Conservation (phyloP, 2,329 filamentous ascomycete genomes). For the Arachnopeziza araneosa region DNA sequence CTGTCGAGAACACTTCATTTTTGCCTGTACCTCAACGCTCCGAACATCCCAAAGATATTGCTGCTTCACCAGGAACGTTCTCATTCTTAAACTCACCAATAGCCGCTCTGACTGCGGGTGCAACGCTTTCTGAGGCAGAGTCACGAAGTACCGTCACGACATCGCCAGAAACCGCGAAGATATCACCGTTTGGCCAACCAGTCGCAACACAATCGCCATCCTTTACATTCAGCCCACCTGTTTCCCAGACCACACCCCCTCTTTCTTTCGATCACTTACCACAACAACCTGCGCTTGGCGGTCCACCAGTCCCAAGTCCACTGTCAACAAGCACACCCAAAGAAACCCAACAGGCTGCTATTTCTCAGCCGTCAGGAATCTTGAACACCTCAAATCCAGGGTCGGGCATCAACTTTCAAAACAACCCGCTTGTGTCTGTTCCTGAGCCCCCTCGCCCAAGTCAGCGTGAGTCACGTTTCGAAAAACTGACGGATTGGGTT, state of each 20-base stretch:
- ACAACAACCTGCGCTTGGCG: not conserved
- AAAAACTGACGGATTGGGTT: slow-evolving; percentile 24
- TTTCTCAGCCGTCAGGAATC: not conserved
- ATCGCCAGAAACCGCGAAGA: not conserved
- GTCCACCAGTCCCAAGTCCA: not conserved
- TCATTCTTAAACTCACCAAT: not conserved
- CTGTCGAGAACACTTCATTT: not conserved
- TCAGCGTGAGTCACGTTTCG: slow-evolving; percentile 7
- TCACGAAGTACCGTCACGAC: not conserved
- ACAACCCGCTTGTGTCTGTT: not conserved
- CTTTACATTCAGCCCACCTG: not conserved
- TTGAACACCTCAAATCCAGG: not conserved
- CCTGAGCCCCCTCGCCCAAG: not conserved
- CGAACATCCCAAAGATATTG: not conserved
- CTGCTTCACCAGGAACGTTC: not conserved
- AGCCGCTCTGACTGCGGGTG: not conserved
- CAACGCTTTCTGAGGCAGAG: not conserved
- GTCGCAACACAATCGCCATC: not conserved
- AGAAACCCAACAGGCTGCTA: not conserved
- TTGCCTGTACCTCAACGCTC: not conserved
- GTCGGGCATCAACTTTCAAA: not conserved
- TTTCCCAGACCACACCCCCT: not conserved
- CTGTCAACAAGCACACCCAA: not conserved
- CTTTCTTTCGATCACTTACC: not conserved
- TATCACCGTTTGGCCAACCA: not conserved